Evolutionary conservation across 345 rosid species (phyloP).

Genomic region (Eucalyptus marginata): DNA sequence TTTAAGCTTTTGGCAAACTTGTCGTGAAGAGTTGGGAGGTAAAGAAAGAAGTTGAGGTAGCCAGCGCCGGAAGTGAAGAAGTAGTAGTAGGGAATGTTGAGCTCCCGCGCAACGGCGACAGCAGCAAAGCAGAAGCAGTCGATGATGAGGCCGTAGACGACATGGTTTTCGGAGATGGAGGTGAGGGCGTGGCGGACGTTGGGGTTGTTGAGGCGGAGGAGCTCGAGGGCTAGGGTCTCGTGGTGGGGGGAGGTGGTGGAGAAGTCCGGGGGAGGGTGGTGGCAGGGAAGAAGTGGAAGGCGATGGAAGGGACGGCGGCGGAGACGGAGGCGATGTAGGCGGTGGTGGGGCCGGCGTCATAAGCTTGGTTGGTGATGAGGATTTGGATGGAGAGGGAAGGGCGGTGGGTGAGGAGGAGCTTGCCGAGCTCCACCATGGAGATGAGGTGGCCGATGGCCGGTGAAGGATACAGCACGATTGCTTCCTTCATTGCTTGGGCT

Average conservation of each 20-base stretch:
- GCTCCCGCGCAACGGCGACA: conserved; percentile 3
- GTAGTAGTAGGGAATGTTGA: conserved; percentile 27
- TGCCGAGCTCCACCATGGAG: conserved; percentile 65
- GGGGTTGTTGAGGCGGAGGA: conserved; percentile 25
- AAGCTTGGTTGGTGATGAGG: conserved; percentile 28
- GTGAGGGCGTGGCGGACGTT: conserved; percentile 22
- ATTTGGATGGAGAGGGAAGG: conserved; percentile 46
- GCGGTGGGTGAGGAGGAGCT: conserved; percentile 22
- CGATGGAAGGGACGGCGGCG: conserved; percentile 20
- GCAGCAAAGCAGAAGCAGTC: conserved; percentile 37
- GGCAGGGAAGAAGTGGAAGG: conserved; percentile 32
- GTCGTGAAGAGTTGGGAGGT: conserved; percentile 16
- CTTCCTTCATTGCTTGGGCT: conserved; percentile 6
- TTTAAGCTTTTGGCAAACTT: conserved; percentile 9
- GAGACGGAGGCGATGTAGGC: conserved; percentile 20
- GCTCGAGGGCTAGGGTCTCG: conserved; percentile 17
- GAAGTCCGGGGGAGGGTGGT: conserved; percentile 6
- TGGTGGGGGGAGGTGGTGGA: conserved; percentile 4
- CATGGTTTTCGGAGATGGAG: conserved; percentile 8
- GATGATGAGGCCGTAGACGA: conserved; percentile 14
- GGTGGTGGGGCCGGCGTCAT: conserved; percentile 21
- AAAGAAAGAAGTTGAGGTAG: conserved; percentile 7
- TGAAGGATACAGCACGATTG: conserved; percentile 46
- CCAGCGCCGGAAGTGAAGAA: conserved; percentile 35
- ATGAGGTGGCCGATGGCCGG: conserved; percentile 58